phyloP scores from a whole-genome alignment of 2,329 filamentous ascomycete species.

The Grosmannia penicillata region DNA sequence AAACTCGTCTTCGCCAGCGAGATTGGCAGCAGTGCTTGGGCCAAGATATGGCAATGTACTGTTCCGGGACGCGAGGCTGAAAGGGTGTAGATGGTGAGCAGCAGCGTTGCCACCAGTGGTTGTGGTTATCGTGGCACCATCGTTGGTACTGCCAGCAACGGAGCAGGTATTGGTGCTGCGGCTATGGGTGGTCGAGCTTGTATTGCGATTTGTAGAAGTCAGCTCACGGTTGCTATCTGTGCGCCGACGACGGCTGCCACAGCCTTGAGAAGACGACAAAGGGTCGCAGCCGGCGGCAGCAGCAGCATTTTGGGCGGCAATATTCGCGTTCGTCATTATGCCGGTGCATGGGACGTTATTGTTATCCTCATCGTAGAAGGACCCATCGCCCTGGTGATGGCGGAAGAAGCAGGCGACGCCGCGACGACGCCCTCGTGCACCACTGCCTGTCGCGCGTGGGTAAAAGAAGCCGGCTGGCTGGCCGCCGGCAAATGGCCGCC shows the following conservation, averaged over 20 bases:
- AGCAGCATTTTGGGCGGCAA: conserved; percentile 14
- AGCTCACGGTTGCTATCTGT: conserved; percentile 10
- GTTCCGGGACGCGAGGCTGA: too few relatives aligned
- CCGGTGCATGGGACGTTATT: conserved; percentile 23
- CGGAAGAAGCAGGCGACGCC: conserved; percentile 12
- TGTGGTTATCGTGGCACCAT: too few relatives aligned
- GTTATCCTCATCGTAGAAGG: conserved; percentile 31
- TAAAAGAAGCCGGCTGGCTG: conserved; percentile 36
- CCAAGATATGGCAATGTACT: too few relatives aligned
- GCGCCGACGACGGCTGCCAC: background rate
- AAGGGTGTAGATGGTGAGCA: too few relatives aligned
- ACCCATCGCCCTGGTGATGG: conserved; percentile 32
- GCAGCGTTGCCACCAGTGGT: too few relatives aligned
- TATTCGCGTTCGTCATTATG: conserved; percentile 29
- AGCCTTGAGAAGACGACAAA: too few relatives aligned
- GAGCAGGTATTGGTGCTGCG: too few relatives aligned
- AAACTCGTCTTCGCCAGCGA: too few relatives aligned
- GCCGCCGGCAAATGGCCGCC: conserved; percentile 35
- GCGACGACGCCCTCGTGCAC: conserved; percentile 13
- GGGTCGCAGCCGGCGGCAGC: background rate
- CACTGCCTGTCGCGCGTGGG: conserved; percentile 18
- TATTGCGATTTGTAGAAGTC: too few relatives aligned
- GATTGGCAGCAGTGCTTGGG: too few relatives aligned
- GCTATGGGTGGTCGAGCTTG: too few relatives aligned
- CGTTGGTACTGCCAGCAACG: too few relatives aligned